Conservation (phyloP, 1,139 yeast species). For the Pichia sp. region DNA sequence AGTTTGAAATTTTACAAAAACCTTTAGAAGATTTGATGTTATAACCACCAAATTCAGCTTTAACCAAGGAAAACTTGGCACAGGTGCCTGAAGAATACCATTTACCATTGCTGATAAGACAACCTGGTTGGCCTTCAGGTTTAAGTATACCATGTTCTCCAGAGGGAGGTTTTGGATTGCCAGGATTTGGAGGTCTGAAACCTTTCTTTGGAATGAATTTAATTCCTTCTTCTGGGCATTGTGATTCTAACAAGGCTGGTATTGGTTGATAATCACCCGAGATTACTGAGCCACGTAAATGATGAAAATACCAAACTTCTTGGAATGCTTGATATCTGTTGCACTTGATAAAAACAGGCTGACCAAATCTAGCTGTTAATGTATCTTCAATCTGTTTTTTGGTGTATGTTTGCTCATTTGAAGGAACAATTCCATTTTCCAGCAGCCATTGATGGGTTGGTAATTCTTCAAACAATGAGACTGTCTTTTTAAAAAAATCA, state of each 20-base stretch:
- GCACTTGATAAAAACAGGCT: slow-evolving; percentile 65
- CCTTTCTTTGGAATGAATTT: slow-evolving; percentile 65
- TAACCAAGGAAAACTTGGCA: slow-evolving; percentile 55
- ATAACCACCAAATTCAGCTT: slow-evolving; percentile 66
- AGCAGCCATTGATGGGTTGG: slow-evolving; percentile 66
- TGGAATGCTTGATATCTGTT: slow-evolving; percentile 58
- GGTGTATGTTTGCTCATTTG: slow-evolving; percentile 52
- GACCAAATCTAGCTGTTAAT: slow-evolving; percentile 49
- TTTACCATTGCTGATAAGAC: slow-evolving; percentile 76
- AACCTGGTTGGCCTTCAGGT: slow-evolving; percentile 53
- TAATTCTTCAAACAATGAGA: slow-evolving; percentile 51
- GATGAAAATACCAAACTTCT: slow-evolving; percentile 89
- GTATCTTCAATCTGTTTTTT: slow-evolving; percentile 59
- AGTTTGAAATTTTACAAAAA: slow-evolving; percentile 49
- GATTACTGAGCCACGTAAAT: slow-evolving; percentile 65
- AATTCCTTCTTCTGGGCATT: slow-evolving; percentile 68
- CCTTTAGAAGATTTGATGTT: slow-evolving; percentile 63
- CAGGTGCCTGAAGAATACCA: slow-evolving; percentile 85
- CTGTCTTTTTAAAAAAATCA: slow-evolving; percentile 67
- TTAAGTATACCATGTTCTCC: slow-evolving; percentile 36
- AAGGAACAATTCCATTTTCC: slow-evolving; percentile 58
- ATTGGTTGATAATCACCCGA: slow-evolving; percentile 59
- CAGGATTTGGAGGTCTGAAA: slow-evolving; percentile 30
- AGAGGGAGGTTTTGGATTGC: slow-evolving; percentile 24
- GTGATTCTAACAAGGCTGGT: slow-evolving; percentile 44